A percentile compares a stretch with the other conserved stretches of the same genome.
Conservation (phyloP, 768 basidiomycete species). For the Lactarius hatsudake region DNA sequence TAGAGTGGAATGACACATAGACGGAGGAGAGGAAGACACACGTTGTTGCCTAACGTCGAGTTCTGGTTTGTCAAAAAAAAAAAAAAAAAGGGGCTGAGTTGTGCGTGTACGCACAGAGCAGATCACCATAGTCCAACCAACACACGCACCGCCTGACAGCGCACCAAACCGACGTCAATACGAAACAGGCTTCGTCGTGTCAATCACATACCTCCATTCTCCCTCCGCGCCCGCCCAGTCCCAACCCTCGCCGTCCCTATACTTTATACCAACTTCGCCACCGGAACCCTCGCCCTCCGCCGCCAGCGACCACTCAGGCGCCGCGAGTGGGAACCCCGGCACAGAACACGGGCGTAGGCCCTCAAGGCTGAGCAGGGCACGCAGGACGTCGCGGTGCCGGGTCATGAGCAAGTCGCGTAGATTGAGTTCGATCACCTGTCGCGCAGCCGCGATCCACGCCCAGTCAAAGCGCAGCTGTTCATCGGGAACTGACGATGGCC, state of each 20-base stretch:
- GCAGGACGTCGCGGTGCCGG: constrained; percentile 29
- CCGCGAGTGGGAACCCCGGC: constrained; percentile 25
- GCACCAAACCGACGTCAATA: not conserved
- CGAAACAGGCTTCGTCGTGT: not conserved
- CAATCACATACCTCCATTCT: constrained; percentile 46
- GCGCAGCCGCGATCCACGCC: constrained; percentile 48
- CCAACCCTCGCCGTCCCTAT: constrained; percentile 42
- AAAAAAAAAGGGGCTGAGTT: not conserved
- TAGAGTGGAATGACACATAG: not conserved
- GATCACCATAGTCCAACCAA: constrained; percentile 57
- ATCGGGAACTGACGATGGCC: constrained; percentile 12
- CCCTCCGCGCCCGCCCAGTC: constrained; percentile 60
- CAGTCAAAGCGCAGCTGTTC: constrained; percentile 45
- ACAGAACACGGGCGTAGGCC: constrained; percentile 32
- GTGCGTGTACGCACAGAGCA: constrained; percentile 42
- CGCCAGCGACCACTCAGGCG: not conserved
- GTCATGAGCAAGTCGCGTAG: constrained; percentile 39
- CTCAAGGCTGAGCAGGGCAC: constrained; percentile 32
- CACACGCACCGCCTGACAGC: constrained; percentile 49
- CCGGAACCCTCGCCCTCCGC: not conserved
- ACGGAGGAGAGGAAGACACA: constrained; percentile 23
- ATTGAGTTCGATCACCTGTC: constrained; percentile 52
- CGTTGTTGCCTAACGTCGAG: constrained; percentile 39
- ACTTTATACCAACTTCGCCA: not conserved
- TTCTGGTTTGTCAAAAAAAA: not conserved